These are phyloP conservation scores for Eruca vesicaria DNA, from an alignment of 441 rosid species.

Conservation along the genomic window DNA sequence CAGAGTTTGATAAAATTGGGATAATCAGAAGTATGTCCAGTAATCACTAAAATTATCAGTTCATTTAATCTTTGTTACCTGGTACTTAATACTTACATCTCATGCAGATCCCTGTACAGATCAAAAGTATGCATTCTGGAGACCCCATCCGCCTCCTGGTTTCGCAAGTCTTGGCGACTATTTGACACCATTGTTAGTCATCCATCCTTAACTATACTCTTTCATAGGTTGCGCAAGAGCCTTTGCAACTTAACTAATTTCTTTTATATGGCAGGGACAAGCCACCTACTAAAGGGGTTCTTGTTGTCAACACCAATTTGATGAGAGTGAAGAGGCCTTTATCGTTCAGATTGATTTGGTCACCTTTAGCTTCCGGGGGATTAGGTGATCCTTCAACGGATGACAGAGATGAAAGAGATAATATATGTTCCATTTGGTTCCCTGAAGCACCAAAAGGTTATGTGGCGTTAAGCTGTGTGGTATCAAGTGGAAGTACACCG, in stretches of 20 bases:
- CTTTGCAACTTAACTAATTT: conserved; percentile 23
- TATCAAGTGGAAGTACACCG: conserved; percentile 60
- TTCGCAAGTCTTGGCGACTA: conserved; percentile 97
- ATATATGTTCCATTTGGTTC: conserved; percentile 79
- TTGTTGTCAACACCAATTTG: conserved; percentile 79
- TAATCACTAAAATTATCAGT: conserved; percentile 8
- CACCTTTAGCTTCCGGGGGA: conserved; percentile 46
- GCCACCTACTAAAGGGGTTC: conserved; percentile 94
- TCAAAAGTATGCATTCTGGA: conserved; percentile 84
- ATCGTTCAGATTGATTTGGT: conserved; percentile 81
- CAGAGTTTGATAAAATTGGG: conserved; percentile 93
- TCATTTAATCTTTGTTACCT: conserved; percentile 20
- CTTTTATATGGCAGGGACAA: conserved; percentile 74
- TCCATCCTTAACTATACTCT: conserved; percentile 3
- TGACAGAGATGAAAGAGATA: conserved; percentile 34
- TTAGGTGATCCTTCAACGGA: conserved; percentile 37
- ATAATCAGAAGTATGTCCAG: conserved; percentile 62
- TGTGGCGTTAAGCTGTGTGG: conserved; percentile 89
- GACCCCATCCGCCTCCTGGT: conserved; percentile 93
- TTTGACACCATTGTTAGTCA: conserved; percentile 84
- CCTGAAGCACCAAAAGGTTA: conserved; percentile 95
- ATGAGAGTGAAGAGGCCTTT: conserved; percentile 81
- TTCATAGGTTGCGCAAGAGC: neutral
- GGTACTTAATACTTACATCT: conserved; percentile 30
- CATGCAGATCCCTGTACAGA: conserved; percentile 63